These are phyloP conservation scores for Thamnidium elegans DNA, from an alignment of 192 early-diverging fungal species.

Conservation along the genomic window DNA sequence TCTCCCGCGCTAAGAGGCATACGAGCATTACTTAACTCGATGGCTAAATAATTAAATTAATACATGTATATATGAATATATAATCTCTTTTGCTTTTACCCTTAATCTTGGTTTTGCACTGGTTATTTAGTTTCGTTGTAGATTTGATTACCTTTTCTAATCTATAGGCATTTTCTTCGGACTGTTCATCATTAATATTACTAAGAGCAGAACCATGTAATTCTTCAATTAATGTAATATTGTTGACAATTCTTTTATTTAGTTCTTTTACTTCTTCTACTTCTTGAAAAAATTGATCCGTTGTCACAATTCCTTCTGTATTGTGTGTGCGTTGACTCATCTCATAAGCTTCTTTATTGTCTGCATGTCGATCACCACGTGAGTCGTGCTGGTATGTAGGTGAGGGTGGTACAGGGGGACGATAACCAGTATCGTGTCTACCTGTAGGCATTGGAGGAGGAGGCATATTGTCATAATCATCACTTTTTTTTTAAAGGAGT, in stretches of 20 bases:
- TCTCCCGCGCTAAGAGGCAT: conserved; percentile 30
- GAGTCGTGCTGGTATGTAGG: conserved; percentile 24
- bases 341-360: conserved; percentile 33
- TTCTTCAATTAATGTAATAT: conserved; percentile 37
- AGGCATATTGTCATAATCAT: conserved; percentile 33
- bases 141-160: conserved; percentile 25
- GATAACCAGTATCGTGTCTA: conserved; percentile 20
- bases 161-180: conserved; percentile 29
- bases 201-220: conserved; percentile 33
- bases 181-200: conserved; percentile 37
- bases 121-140: conserved; percentile 35
- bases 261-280: conserved; percentile 39
- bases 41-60: conserved; percentile 19
- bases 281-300: conserved; percentile 37
- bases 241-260: conserved; percentile 27
- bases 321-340: conserved; percentile 25
- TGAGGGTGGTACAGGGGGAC: conserved; percentile 26
- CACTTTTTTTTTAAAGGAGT: background rate
- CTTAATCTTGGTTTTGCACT: conserved; percentile 54
- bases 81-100: conserved; percentile 8
- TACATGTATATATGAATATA: background rate
- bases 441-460: conserved; percentile 17
- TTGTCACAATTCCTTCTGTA: conserved; percentile 20
- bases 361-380: conserved; percentile 27
- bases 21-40: conserved; percentile 36